Evolutionary conservation across 2,329 filamentous ascomycete species (phyloP).

Genomic region (Pseudopithomyces chartarum): DNA sequence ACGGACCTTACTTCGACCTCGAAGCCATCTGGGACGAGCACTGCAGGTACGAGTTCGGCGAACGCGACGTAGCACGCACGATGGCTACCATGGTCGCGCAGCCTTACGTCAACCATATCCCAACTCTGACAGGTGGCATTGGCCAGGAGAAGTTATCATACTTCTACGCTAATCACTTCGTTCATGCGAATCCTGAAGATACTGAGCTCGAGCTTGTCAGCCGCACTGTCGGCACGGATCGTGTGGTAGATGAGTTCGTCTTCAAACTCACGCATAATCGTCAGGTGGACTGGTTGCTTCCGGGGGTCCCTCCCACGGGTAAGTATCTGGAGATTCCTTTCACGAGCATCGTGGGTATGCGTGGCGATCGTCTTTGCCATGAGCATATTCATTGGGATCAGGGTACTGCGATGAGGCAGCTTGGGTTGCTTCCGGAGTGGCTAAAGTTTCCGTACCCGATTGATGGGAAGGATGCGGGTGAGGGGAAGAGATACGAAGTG

Average conservation of each 20-base stretch:
- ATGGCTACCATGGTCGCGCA: slow-evolving; percentile 83
- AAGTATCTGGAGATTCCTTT: slow-evolving; percentile 62
- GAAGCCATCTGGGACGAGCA: slow-evolving; percentile 83
- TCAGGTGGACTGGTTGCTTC: slow-evolving; percentile 42
- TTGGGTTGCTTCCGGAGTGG: slow-evolving; percentile 68
- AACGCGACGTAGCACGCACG: slow-evolving; percentile 70
- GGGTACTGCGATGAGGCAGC: slow-evolving; percentile 63
- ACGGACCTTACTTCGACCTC: slow-evolving; percentile 73
- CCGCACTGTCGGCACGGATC: slow-evolving; percentile 72
- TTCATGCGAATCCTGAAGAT: slow-evolving; percentile 73
- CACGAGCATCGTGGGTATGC: slow-evolving; percentile 68
- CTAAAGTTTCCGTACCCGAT: slow-evolving; percentile 60
- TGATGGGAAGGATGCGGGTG: slow-evolving; percentile 34
- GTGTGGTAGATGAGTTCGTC: slow-evolving; percentile 56
- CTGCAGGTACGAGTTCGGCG: slow-evolving; percentile 71
- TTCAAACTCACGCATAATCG: slow-evolving; percentile 41
- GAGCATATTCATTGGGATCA: slow-evolving; percentile 77
- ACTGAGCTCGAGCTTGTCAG: slow-evolving; percentile 71
- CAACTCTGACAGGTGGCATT: slow-evolving; percentile 71
- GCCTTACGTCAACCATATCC: slow-evolving; percentile 79
- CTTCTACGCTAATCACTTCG: slow-evolving; percentile 77
- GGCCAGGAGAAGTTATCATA: slow-evolving; percentile 65
- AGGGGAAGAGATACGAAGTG: slow-evolving; percentile 60
- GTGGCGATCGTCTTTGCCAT: slow-evolving; percentile 70
- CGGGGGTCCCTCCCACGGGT: slow-evolving; percentile 39